A percentile compares a stretch with the other conserved stretches of the same genome.
Evolutionary conservation across 306 rosid species (phyloP).

Genomic region (Crataegus laevigata): DNA sequence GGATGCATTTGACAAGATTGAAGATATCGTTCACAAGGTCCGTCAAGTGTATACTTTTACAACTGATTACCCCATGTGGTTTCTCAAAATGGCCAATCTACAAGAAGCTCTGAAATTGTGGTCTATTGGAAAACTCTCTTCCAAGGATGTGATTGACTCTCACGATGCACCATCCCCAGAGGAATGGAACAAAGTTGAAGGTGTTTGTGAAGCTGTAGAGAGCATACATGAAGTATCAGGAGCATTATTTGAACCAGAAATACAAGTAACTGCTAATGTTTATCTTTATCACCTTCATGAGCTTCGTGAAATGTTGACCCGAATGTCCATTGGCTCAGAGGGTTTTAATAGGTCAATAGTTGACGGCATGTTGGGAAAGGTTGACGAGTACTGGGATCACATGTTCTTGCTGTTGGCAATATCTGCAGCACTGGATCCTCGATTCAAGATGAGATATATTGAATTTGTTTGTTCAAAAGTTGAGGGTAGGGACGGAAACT

Average conservation of each 20-base stretch:
- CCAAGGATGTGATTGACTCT: neutral
- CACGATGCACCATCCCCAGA: neutral
- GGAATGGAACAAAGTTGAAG: conserved; percentile 2
- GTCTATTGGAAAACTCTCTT: conserved; percentile 4
- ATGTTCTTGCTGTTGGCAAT: conserved; percentile 17
- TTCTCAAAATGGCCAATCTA: neutral
- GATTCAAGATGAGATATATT: neutral
- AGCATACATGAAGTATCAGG: conserved; percentile 4
- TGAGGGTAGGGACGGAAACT: neutral
- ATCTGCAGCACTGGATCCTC: conserved; percentile 16
- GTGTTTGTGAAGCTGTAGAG: conserved; percentile 3
- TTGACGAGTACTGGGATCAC: conserved; percentile 8
- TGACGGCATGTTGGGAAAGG: neutral
- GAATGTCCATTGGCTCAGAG: neutral
- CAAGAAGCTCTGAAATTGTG: neutral
- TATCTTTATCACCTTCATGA: neutral
- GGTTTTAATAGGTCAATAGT: neutral
- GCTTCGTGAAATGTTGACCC: neutral
- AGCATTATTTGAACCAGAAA: neutral
- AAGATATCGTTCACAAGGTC: neutral
- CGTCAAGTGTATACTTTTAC: neutral
- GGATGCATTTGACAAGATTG: conserved; percentile 5
- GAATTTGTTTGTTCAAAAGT: neutral
- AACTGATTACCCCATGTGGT: neutral
- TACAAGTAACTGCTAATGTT: conserved; percentile 1